A percentile compares a stretch with the other conserved stretches of the same genome.
These are phyloP conservation scores for Aspergillus cejpii DNA, from an alignment of 2,329 filamentous ascomycete species.

Conservation along the genomic window DNA sequence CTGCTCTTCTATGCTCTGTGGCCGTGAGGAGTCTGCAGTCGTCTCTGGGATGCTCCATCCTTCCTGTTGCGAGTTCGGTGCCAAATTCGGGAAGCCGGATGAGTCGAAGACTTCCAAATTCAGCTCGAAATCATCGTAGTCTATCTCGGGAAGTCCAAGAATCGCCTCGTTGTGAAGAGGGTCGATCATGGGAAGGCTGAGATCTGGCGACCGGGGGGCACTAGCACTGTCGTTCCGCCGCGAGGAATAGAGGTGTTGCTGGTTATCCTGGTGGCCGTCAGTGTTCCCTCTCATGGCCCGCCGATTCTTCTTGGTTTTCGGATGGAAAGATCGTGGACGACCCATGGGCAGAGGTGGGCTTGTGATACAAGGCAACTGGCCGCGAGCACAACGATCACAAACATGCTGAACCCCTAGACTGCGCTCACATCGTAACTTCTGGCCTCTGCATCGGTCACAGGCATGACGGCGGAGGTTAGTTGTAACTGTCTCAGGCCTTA, in stretches of 20 bases:
- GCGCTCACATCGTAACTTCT: conserved; percentile 1
- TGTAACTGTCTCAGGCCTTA: not conserved
- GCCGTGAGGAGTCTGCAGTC: not conserved
- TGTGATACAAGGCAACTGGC: not conserved
- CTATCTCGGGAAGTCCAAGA: not conserved
- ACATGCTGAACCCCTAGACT: not conserved
- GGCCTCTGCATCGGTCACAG: conserved; percentile 2
- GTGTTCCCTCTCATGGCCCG: not conserved
- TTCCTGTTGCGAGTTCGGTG: not conserved
- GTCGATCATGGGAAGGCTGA: not conserved
- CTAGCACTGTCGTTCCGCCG: not conserved
- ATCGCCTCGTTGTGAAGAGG: not conserved
- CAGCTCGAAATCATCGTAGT: not conserved
- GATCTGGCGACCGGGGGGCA: not conserved
- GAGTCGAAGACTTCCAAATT: not conserved
- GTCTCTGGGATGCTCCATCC: not conserved
- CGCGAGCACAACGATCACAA: not conserved
- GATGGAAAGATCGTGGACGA: not conserved
- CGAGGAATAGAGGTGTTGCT: not conserved
- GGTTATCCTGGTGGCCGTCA: not conserved
- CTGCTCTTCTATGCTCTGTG: not conserved
- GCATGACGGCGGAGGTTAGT: not conserved
- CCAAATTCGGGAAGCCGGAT: not conserved
- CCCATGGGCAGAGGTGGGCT: not conserved
- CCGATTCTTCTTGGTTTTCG: not conserved